Base-by-base conservation (phyloP, 2,329 filamentous ascomycete species). In the Talaromyces marneffei region DNA sequence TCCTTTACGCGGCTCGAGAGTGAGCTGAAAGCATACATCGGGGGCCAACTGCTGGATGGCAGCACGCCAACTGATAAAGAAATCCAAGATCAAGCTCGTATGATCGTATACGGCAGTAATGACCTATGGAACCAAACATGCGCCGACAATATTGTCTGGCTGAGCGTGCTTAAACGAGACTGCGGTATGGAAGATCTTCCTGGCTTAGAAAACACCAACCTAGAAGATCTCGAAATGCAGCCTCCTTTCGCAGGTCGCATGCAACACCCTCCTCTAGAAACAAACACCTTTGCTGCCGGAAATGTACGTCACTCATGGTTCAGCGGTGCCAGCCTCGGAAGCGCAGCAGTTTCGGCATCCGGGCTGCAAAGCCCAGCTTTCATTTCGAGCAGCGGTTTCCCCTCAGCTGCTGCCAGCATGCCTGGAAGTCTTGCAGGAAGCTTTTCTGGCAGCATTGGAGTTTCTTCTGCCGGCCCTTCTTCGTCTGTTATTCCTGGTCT, bases 141-240 rank as follows among this genome's bases (percentile, higher is more conserved):
- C 60, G 78, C 78, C 7, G 78, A 80, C 64, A 79, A 79, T 55
- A 68, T 74, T n/a, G 67, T 74, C 9, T 80, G 78, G 78, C 69
- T 80, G 10, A 73, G 73, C 60, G 67, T 78, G 27, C 66, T 80
- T 57, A 80, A 80, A 65, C 75, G 74, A 9, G 75, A 79, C 62
- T 68, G 72, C 40, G 78, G 77, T 3, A 65, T 80, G 18, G 68
- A 72, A 23, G 64, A 67, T 16, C 61, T 69, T 1, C 70, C 70
- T 12, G 66, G 68, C n/a, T 69, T 72, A 6, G 69, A 75, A 18
- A 67, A 71, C 44, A 70, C 75, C 12, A 69, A 72, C 52, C 68
- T 75, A 16, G 66, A 71, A 12, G 74, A 77, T 63, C 62, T 79
- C 20, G 75, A 72, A 1, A 75, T 80, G 70, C 72, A 75, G 55